Base-by-base conservation (phyloP, 805 yeast species). In the Metschnikowia gelsemii region DNA sequence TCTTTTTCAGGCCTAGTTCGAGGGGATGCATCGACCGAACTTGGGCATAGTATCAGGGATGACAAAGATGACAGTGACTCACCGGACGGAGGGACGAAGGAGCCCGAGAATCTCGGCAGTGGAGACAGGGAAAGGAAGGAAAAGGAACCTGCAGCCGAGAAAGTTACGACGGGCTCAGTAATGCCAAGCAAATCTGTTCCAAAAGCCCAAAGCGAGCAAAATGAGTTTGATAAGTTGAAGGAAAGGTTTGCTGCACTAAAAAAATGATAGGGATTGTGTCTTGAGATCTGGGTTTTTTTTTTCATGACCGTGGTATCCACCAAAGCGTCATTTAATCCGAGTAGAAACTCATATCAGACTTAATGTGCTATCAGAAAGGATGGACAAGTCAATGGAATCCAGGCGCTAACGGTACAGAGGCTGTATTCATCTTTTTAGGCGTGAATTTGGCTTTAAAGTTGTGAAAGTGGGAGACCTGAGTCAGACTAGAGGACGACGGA, bases 161-260 rank as follows among this genome's bases (percentile, higher is more conserved):
- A 9, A 35, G 20, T 20, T 20, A 11, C 31, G 5, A 4, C 31
- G 6, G 31, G 21, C 8, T 4, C 20, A 16, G 23, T n/a, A 5
- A 23, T 23, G 18, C 12, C 38, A 2, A 35, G 26, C 24, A 48
- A 63, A 68, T 19, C 74, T 4, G 38, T 29, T 5, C 26, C 35
- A 19, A 57, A 59, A 26, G 50, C 52, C 19, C 43, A 48, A 24
- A 61, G 57, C 24, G 67, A 61, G 22, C 65, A 34, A 20, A 43
- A 70, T 38, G 88, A 82, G 41, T 63, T 84, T 35, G 90, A 83
- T 51, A 82, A 76, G 5, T 62, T 86, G 39, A 76, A 77, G 55
- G 83, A 79, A 43, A 66, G 95, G 39, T 85, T 86, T 62, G 91
- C 83, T n/a, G 90, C 90, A 2, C 66, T 89, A 48, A 85, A 67